These are phyloP conservation scores for Mucor piriformis DNA, from an alignment of 371 early-diverging fungal genomes.

Conservation along the genomic window DNA sequence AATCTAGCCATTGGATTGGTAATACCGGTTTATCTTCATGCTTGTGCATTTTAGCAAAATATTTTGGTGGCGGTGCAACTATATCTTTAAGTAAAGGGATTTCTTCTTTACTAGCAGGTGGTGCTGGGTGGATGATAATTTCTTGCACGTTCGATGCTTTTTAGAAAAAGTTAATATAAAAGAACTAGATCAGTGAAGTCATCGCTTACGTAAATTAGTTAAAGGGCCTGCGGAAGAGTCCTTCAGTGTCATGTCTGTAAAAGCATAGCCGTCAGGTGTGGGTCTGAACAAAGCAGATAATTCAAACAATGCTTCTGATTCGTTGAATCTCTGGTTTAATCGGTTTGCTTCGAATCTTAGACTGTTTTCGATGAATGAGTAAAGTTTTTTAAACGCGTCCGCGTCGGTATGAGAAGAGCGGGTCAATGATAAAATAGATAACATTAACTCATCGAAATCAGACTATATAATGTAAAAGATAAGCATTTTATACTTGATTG, in stretches of 20 bases:
- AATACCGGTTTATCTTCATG: constrained; percentile 46
- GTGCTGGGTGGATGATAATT: constrained; percentile 38
- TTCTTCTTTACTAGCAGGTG: constrained; percentile 17
- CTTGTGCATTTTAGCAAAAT: constrained; percentile 24
- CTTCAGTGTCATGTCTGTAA: constrained; percentile 33
- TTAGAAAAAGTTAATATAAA: background rate
- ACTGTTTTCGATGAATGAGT: constrained; percentile 8
- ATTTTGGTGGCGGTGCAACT: constrained; percentile 39
- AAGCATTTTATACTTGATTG: too few relatives aligned
- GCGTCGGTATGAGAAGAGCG: constrained; percentile 8
- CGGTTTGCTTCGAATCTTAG: constrained; percentile 23
- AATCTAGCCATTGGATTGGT: constrained; percentile 54
- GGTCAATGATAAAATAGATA: background rate
- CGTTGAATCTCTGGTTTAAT: constrained; percentile 14
- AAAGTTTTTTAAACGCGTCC: constrained; percentile 18
- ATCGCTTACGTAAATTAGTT: constrained; percentile 31
- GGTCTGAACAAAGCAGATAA: constrained; percentile 42
- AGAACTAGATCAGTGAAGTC: too few relatives aligned
- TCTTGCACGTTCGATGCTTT: constrained; percentile 37
- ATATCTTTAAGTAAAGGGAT: constrained; percentile 33
- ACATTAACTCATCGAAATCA: constrained; percentile 16
- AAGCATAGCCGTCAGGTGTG: constrained; percentile 47
- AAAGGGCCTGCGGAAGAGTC: constrained; percentile 3
- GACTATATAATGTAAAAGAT: too few relatives aligned
- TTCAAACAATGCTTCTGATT: constrained; percentile 14